Evolutionary conservation across 441 rosid genomes (phyloP), one percentile per base, ranked within the genome.

Genomic region (Dalechampia spathulata): DNA sequence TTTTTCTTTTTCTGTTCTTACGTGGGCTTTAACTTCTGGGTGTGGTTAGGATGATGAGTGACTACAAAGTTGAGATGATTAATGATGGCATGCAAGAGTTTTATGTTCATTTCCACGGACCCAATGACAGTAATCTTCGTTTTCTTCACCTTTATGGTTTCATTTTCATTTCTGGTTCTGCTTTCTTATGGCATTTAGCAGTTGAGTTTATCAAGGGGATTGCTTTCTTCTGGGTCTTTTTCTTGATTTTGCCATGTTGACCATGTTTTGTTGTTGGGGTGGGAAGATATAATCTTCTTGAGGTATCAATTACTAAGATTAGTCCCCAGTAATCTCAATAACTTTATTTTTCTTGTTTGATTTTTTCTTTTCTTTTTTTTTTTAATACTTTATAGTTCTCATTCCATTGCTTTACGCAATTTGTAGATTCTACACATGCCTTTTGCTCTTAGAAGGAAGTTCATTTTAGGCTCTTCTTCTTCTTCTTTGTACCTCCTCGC

Each of bases 21-120:
- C 14, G 46, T 44, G 61, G 43, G 41, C 34, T 55, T 54, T 19
- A 6, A 30, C 34, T 48, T n/a, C 6, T 12, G 42, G 10, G 55
- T 23, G 46, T 49, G 42, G 37, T 40, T 73, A 86, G 95, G 83
- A 80, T 86, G 90, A 86, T 86, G 91, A 82, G 79, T 67, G 91
- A 86, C 59, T 80, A 83, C 75, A 68, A 65, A 63, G 91, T 86
- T 68, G 91, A 86, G 72, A 67, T 61, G 37, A 57, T 82, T 70
- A 73, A 83, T 56, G 95, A 86, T 51, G 80, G 79, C 46, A 84
- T 83, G 69, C 78, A 64, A 64, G 85, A 83, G 67, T 82, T 86
- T 71, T 76, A 75, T 41, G 89, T 83, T 62, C 76, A 75, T 58
- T 82, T 86, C 68, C 69, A 82, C 66, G 95, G 95, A 52, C 95